Conservation (phyloP, 2,329 filamentous ascomycete species). For the Pseudogymnoascus sp. region DNA sequence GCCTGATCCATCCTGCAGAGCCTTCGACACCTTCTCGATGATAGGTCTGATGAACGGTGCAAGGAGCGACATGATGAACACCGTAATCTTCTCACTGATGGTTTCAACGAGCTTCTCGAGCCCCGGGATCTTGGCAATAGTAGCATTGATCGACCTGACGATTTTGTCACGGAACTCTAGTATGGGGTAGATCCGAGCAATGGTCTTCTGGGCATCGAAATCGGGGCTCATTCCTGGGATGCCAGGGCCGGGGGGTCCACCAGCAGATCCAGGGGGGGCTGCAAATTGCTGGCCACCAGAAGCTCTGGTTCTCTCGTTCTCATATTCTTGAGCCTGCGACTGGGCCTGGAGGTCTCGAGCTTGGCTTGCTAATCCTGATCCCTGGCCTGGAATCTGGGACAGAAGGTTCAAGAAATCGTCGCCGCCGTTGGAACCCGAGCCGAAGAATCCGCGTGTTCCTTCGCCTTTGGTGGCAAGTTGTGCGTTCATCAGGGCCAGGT, state of each 20-base stretch:
- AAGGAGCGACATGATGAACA: constrained; percentile 84
- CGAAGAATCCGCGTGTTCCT: constrained; percentile 30
- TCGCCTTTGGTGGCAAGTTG: constrained; percentile 35
- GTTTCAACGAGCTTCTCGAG: constrained; percentile 85
- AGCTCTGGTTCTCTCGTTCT: constrained; percentile 40
- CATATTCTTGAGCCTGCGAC: constrained; percentile 56
- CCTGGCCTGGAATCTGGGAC: constrained; percentile 64
- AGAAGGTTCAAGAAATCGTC: constrained; percentile 65
- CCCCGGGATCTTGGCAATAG: constrained; percentile 87
- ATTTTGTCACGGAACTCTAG: constrained; percentile 90
- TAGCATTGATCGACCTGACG: constrained; percentile 74
- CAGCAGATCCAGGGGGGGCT: constrained; percentile 37
- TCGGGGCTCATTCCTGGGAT: constrained; percentile 67
- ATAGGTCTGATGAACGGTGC: constrained; percentile 89
- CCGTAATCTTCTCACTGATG: constrained; percentile 84
- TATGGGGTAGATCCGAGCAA: constrained; percentile 85
- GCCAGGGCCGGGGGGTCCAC: constrained; percentile 38
- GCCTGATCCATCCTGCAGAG: constrained; percentile 77
- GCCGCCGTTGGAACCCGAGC: constrained; percentile 29
- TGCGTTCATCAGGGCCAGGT: constrained; percentile 66
- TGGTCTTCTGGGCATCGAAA: constrained; percentile 72
- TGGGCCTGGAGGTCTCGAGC: constrained; percentile 53
- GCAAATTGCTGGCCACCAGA: constrained; percentile 41
- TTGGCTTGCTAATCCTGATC: constrained; percentile 57
- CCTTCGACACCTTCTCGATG: constrained; percentile 77